These are phyloP conservation scores for Coniochaeta sp. DNA, from an alignment of 2,329 filamentous ascomycete genomes.

Conservation along the genomic window DNA sequence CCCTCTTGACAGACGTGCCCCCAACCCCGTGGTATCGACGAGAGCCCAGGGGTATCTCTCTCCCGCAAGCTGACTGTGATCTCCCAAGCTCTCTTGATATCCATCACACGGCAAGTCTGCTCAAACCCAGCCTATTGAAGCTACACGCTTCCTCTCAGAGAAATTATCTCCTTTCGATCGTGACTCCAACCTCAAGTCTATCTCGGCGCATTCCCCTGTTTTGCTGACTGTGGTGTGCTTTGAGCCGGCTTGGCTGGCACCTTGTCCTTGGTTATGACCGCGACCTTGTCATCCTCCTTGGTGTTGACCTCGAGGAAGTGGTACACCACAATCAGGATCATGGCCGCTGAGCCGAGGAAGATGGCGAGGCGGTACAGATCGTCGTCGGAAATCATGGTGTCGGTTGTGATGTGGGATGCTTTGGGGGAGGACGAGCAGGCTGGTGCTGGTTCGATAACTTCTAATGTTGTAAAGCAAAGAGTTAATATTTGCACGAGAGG, in stretches of 20 bases:
- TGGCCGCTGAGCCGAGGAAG: slow-evolving; percentile 81
- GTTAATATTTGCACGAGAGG: neutral
- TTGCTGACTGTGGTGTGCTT: neutral
- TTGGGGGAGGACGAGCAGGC: neutral
- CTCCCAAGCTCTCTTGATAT: neutral
- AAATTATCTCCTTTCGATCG: neutral
- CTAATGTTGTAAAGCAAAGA: neutral
- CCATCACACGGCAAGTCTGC: neutral
- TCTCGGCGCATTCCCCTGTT: neutral
- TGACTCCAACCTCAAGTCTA: neutral
- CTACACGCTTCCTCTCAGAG: neutral
- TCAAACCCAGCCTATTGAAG: neutral
- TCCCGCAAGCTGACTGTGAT: neutral
- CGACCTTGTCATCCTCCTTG: slow-evolving; percentile 21
- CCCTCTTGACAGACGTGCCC: neutral
- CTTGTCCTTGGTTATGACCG: slow-evolving; percentile 19
- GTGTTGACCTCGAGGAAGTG: slow-evolving; percentile 95
- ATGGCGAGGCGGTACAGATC: slow-evolving; percentile 88
- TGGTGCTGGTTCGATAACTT: neutral
- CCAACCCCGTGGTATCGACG: neutral
- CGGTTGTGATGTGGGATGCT: slow-evolving; percentile 24
- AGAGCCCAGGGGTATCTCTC: neutral
- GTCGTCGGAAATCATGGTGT: slow-evolving; percentile 85
- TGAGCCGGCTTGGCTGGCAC: slow-evolving; percentile 11
- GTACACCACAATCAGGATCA: slow-evolving; percentile 91